Evolutionary conservation across 208 protist species (phyloP), one percentile per base, ranked within the genome.

Genomic region (Leishmania major): DNA sequence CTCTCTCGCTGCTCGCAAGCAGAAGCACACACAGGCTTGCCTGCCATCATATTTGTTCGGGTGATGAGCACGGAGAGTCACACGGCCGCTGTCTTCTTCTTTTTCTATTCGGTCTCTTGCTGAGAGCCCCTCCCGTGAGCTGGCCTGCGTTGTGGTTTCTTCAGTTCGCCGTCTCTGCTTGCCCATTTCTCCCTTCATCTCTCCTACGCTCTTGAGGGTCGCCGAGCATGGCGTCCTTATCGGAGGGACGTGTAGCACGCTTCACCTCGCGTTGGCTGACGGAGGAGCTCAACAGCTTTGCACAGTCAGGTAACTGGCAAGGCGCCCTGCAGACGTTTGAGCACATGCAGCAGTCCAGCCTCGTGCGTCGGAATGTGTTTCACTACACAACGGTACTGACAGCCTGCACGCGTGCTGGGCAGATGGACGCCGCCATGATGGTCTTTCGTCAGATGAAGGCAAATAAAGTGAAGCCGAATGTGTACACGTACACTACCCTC

Each of bases 401-500:
- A 55, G 93, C 92, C 19, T 98, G 95, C 87, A 88, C 88, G n/a
- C 93, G 92, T 1, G 86, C 90, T 0, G 92, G 93, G 1, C 86
- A 96, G 77, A 88, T 93, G 78, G 88, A 94, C 40, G 84, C 84
- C 35, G 93, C 93, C 64, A 90, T 96, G 84, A 78, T 74, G 57
- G 76, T 93, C 11, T 93, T 96, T 72, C 79, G 84, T 25, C 86
- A 93, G 47, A 98, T 98, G 95, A 92, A 93, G 75, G 79, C 77
- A 19, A 90, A 85, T 35, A 64, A 94, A 57, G 87, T 98, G 43
- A 88, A 79, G 67, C 95, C 95, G 22, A 98, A 98, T 73, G 92
- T 96, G 59, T 96, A 96, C 84, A 98, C 95, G n/a, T 98, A 96
- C 85, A 98, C 95, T 4, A 88, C 92, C 0, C 84, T 98, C 40